These are phyloP conservation scores for Rhododendron kiyosumense DNA, from an alignment of 148 eudicot species.

Conservation along the genomic window DNA sequence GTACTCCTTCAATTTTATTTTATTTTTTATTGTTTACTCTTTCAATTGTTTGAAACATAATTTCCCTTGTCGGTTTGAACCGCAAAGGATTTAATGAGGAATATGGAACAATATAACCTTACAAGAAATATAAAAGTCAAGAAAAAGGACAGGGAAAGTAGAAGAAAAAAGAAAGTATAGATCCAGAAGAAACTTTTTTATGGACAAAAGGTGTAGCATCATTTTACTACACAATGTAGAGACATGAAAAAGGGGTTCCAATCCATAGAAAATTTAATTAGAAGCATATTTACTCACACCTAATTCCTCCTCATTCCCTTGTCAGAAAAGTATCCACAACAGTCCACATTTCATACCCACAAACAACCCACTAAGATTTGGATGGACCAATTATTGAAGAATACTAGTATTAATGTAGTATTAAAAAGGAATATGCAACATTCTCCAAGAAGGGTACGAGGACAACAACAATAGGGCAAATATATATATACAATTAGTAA, in stretches of 20 bases:
- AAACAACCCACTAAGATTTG: not conserved
- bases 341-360: not conserved
- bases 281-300: not conserved
- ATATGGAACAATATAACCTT: not conserved
- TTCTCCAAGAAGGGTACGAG: not conserved
- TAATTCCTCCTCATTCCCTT: not conserved
- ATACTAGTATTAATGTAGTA: not conserved
- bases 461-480: not conserved
- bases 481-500: not conserved
- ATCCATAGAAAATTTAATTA: not conserved
- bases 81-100: not conserved
- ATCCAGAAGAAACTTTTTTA: not conserved
- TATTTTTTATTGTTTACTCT: not conserved
- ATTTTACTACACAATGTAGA: not conserved
- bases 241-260: not conserved
- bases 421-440: not conserved
- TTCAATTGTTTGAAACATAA: not conserved
- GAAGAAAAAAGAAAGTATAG: not conserved
- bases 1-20: too few species aligned
- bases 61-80: not conserved
- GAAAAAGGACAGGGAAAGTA: not conserved
- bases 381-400: not conserved
- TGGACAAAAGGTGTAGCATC: not conserved
- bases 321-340: conserved; percentile 4
- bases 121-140: not conserved